phyloP scores from a whole-genome alignment of 352 stramenopile species.

The Globisporangium cederbergense region DNA sequence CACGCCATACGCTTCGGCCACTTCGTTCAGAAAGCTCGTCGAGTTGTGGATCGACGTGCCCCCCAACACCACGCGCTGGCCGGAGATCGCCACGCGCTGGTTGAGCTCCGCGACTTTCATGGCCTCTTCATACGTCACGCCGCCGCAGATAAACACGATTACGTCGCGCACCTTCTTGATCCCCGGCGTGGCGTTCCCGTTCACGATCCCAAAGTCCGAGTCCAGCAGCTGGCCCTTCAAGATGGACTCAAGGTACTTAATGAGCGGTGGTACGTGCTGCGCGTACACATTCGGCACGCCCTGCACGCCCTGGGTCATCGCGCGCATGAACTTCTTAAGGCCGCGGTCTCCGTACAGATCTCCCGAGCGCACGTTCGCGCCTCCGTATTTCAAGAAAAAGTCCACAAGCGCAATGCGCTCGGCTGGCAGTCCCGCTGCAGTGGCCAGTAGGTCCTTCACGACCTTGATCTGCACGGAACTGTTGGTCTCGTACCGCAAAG shows the following conservation, averaged over 20 bases:
- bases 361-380: constrained; percentile 51
- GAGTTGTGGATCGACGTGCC: constrained; percentile 97
- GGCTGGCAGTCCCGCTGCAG: constrained; percentile 31
- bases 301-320: constrained; percentile 93
- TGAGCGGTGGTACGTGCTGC: constrained; percentile 96
- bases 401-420: constrained; percentile 64
- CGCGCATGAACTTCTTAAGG: constrained; percentile 86
- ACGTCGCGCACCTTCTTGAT: constrained; percentile 95
- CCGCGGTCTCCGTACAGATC: constrained; percentile 83
- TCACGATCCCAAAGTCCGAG: constrained; percentile 93
- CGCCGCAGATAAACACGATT: constrained; percentile 98
- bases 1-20: constrained; percentile 71
- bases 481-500: constrained; percentile 96
- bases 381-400: constrained; percentile 68
- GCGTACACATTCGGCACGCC: constrained; percentile 98
- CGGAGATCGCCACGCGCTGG: constrained; percentile 70
- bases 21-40: constrained; percentile 95
- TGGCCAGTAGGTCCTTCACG: constrained; percentile 63
- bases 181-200: constrained; percentile 94
- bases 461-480: constrained; percentile 78
- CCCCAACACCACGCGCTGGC: constrained; percentile 91
- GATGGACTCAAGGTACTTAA: constrained; percentile 90
- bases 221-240: constrained; percentile 78
- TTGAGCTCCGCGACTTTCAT: constrained; percentile 98
- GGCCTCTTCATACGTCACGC: constrained; percentile 99